Base-by-base conservation (phyloP, 208 protist species). In the Trypanosoma cruzi region DNA sequence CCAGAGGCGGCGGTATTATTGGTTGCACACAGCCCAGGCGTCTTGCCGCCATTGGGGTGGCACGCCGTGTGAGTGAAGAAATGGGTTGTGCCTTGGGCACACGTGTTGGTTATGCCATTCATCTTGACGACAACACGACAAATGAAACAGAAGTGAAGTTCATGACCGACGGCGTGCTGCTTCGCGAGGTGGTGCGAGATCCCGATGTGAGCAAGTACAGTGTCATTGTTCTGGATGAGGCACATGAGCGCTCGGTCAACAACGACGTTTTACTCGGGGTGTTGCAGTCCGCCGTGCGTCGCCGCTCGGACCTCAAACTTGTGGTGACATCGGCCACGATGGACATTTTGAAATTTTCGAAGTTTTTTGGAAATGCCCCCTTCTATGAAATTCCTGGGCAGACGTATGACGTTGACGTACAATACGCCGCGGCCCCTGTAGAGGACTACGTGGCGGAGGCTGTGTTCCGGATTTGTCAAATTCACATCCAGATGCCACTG, bases 321-420 rank as follows among this genome's bases (percentile, higher is more conserved):
- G 98, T 99, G 57, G 97, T 99, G 3, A 99, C 98, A 3, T 99
- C 97, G 1, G 99, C 99, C 4, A 99, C 99, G 5, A 98, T 99
- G 96, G 98, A 99, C 75, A 75, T 96, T 5, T 65, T 96, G 1
- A 99, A 99, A 77, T 99, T 99, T 73, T 92, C 89, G 7, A 62
- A 66, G 29, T 99, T 99, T 80, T 99, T 99, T 71, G 96, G 90
- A 46, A 86, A 96, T 69, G 91, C 88, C 31, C 93, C 97, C 8
- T 96, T 97, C 62, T 99, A 99, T 75, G 93, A 86, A 36, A 99
- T 99, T 61, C 98, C 97, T 4, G 99, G 99, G 11, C 85, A 98
- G 55, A 99, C 96, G 0, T 99, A 96, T 78, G 93, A 96, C 5
- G 93, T 97, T 46, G 66, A 77, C 29, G 49, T 92, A 5, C 75